Evolutionary conservation across 23 red algal genomes (phyloP).

Genomic region (Chondrus crispus): DNA sequence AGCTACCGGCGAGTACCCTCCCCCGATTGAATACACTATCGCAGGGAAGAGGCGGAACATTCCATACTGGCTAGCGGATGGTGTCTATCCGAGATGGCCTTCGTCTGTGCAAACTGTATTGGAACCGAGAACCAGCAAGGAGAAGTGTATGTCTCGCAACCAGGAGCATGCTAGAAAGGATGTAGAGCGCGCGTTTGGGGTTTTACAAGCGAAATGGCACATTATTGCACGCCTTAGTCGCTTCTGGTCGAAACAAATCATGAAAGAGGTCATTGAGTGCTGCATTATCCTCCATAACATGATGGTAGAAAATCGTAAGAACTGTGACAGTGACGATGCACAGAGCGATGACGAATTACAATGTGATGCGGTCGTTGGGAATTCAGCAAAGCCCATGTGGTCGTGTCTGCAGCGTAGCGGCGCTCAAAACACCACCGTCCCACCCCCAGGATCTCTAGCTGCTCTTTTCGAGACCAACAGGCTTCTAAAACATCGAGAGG

Average conservation of each 20-base stretch:
- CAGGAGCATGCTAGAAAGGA: neutral
- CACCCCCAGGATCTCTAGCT: neutral
- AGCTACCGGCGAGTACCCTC: neutral
- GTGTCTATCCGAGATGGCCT: neutral
- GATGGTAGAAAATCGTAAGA: neutral
- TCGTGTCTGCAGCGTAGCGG: no score
- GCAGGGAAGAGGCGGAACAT: neutral
- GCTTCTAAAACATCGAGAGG: neutral
- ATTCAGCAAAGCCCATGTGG: no score
- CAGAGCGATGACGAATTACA: no score
- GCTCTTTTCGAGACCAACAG: neutral
- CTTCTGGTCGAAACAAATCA: neutral
- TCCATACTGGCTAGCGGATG: neutral
- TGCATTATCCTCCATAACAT: conserved; percentile 4
- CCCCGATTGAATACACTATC: neutral
- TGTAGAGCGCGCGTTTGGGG: neutral
- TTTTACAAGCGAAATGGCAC: neutral
- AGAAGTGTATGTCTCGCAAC: neutral
- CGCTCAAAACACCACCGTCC: no score
- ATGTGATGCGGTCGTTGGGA: no score
- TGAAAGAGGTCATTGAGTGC: neutral
- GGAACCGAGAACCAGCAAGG: neutral
- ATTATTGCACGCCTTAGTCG: neutral
- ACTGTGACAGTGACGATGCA: no score
- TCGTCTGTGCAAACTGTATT: neutral